phyloP scores from a whole-genome alignment of 208 protist species.

The Naegleria lovaniensis region DNA sequence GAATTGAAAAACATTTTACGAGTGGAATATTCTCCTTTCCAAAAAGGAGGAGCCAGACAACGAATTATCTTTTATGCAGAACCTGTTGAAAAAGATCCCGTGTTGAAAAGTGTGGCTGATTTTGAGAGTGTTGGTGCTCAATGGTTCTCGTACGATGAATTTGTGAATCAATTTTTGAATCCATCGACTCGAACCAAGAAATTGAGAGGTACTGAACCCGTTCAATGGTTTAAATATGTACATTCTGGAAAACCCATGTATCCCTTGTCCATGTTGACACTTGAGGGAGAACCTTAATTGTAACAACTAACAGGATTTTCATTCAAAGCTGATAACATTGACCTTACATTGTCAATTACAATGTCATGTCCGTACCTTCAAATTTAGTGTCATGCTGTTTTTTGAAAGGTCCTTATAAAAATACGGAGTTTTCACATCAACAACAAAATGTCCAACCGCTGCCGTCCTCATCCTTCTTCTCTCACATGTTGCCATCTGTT shows the following conservation, averaged over 20 bases:
- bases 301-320: too few relatives aligned
- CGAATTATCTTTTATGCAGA: constrained; percentile 16
- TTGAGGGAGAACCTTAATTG: not conserved
- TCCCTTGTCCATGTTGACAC: not conserved
- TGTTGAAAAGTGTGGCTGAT: not conserved
- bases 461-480: too few relatives aligned
- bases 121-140: not conserved
- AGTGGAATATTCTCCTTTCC: constrained; percentile 7
- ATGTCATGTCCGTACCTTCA: too few relatives aligned
- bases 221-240: constrained; percentile 19
- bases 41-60: not conserved
- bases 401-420: too few relatives aligned
- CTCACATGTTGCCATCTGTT: too few relatives aligned
- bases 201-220: constrained; percentile 3
- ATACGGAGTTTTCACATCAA: too few relatives aligned
- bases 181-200: not conserved
- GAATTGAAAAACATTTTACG: not conserved
- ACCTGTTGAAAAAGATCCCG: not conserved
- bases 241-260: not conserved
- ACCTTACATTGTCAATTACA: too few relatives aligned
- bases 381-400: too few relatives aligned
- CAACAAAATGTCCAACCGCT: too few relatives aligned
- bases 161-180: not conserved
- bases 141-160: constrained; percentile 14
- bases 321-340: too few relatives aligned